Evolutionary conservation across 1,139 yeast genomes (phyloP), one percentile per base, ranked within the genome.

Genomic region (Diutina sp.): DNA sequence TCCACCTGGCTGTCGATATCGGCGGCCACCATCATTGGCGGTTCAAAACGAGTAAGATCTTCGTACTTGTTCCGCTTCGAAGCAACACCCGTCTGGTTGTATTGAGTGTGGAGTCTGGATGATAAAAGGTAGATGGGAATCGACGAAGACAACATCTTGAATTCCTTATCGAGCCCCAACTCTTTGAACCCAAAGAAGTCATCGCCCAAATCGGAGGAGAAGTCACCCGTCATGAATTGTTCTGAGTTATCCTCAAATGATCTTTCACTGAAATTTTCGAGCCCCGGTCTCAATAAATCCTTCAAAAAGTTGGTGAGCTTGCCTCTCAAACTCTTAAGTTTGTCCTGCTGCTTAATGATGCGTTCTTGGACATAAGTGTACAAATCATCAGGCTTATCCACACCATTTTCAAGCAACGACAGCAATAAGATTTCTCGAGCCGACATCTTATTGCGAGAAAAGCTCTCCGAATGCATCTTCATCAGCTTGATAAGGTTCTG

Each of bases 161-260:
- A 86, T 67, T 95, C 99, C 65, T 86, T 88, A 65, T 93, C 99
- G 60, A 95, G 74, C 0, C 99, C 99, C 55, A 95, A 76, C 63
- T 91, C 98, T 65, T 82, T 87, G 73, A 95, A 95, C 0, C 99
- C 99, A 72, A 95, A 95, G 77, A 91, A 93, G 70, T 95, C 99
- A 62, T 87, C 95, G 14, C 99, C 99, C 55, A 93, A 74, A 61
- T 90, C 97, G 64, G 83, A 87, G 1, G 97, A 86, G 67, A 93
- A 95, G 64, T 90, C 97, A 58, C 99, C 99, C 25, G 95, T 88
- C 63, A 91, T 73, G 65, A 91, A 93, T 67, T 91, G 96, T 61
- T 93, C 98, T 66, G 96, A 87, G 64, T 90, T 89, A 65, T 93
- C 99, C 51, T 76, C 84, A 68, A 93, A 93, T 62, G 85, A 87